These are phyloP conservation scores for Aureobasidium subglaciale DNA, from an alignment of 2,329 filamentous ascomycete species.

Conservation along the genomic window DNA sequence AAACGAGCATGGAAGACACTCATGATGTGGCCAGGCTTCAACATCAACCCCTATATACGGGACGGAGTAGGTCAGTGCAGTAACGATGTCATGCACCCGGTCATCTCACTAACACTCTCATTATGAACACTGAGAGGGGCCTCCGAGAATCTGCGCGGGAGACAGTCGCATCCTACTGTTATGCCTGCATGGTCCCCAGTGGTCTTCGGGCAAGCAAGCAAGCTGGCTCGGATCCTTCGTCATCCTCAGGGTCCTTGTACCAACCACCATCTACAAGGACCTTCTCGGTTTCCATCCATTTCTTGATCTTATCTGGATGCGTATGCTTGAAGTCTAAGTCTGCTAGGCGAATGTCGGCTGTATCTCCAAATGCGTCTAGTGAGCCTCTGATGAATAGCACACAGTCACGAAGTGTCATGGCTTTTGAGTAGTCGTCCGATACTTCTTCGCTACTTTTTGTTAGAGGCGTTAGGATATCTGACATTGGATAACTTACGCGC, in stretches of 20 bases:
- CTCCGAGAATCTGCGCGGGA: too few relatives aligned
- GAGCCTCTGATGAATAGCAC: conserved; percentile 34
- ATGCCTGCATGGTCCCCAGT: not conserved
- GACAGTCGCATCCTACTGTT: too few relatives aligned
- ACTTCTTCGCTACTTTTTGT: conserved; percentile 18
- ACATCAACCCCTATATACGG: too few relatives aligned
- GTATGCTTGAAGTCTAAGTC: conserved; percentile 41
- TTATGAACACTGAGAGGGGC: too few relatives aligned
- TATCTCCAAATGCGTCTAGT: conserved; percentile 19
- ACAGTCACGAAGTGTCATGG: conserved; percentile 44
- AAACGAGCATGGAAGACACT: too few relatives aligned
- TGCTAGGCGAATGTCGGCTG: conserved; percentile 36
- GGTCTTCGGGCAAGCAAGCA: conserved; percentile 5
- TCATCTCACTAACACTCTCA: too few relatives aligned
- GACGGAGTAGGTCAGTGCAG: too few relatives aligned
- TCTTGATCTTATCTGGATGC: conserved; percentile 30
- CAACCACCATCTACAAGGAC: conserved; percentile 33
- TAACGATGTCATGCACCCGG: too few relatives aligned
- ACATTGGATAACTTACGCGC: not conserved
- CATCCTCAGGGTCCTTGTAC: conserved; percentile 31
- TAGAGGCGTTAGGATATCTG: not conserved
- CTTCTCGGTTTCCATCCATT: conserved; percentile 37
- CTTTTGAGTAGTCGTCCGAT: conserved; percentile 28
- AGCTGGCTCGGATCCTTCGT: not conserved
- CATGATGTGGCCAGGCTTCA: too few relatives aligned